Base-by-base conservation (phyloP, 1,139 yeast genomes). In the Candida sojae region DNA sequence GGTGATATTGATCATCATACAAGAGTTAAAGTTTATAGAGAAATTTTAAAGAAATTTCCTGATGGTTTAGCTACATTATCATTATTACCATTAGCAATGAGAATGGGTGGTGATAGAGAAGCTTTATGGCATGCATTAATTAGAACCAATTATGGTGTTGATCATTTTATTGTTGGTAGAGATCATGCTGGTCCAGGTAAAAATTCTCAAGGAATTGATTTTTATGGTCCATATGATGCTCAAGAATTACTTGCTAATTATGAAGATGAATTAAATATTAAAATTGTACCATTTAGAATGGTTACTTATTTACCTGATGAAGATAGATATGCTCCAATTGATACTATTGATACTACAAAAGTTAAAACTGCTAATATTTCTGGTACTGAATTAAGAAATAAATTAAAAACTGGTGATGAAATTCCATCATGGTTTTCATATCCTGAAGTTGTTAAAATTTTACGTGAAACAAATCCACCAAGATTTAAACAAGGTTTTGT, bases 51-150 rank as follows among this genome's bases (percentile, higher is more conserved):
- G 69, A 86, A 93, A 63, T 92, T 88, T 71, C 98, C 98, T 49
- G 87, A 85, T 53, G 97, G 97, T 49, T 85, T 92, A 80, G 98
- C 97, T 10, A 83, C 89, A 56, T 77, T 92, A 55, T 86, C 97
- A 10, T 76, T 92, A 56, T 77, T 92, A 63, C 98, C 98, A 13
- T 78, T 92, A 61, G 98, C 98, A 44, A 92, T 92, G 98, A 85
- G 98, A 79, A 92, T 92, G 98, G 97, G 96, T 53, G 98, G 98
- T 69, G 97, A 93, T 69, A 85, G 97, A 68, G 98, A 92, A 74
- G 98, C 98, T 32, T 87, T 92, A 47, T 92, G 98, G 98, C 98
- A 92, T 67, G 97, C 97, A 26, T 87, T 92, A 64, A 92, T 92
- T 66, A 87, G 98, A 73, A 89, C 91, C 78, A 92, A 92, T 73